phyloP scores from a whole-genome alignment of 2,329 filamentous ascomycete species.

The Escovopsis weberi region DNA sequence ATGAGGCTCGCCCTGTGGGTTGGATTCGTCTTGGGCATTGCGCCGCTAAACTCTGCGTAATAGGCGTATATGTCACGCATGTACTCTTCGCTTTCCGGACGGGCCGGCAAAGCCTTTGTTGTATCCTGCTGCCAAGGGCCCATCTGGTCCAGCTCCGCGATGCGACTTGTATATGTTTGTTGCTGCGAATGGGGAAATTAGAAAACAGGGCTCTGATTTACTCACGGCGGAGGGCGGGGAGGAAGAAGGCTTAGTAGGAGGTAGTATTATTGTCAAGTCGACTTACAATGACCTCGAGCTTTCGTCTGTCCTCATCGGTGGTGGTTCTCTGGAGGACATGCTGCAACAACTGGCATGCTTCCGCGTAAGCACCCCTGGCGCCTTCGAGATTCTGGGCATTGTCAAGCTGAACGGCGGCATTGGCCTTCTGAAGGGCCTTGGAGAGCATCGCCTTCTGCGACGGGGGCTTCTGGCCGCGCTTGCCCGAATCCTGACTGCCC shows the following conservation, averaged over 20 bases:
- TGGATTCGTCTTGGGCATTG: too few species aligned
- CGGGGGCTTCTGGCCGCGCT: slow-evolving; percentile 28
- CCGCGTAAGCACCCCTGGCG: slow-evolving; percentile 76
- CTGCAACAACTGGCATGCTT: slow-evolving; percentile 78
- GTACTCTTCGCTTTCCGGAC: slow-evolving; percentile 40
- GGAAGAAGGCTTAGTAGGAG: too few species aligned
- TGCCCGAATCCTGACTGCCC: slow-evolving; percentile 17
- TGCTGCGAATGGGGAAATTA: slow-evolving; percentile 35
- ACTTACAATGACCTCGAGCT: slow-evolving; percentile 86
- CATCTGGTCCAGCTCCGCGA: slow-evolving; percentile 70
- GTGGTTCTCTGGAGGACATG: slow-evolving; percentile 77
- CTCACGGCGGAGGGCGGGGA: too few species aligned
- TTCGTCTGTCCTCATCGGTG: slow-evolving; percentile 74
- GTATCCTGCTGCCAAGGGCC: slow-evolving; percentile 37
- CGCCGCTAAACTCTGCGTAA: neutral
- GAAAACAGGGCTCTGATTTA: neutral
- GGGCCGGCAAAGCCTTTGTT: slow-evolving; percentile 63
- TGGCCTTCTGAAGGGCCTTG: slow-evolving; percentile 87
- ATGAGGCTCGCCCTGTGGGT: slow-evolving; percentile 23
- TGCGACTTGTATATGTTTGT: slow-evolving; percentile 78
- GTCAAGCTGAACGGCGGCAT: slow-evolving; percentile 87
- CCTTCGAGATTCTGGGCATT: slow-evolving; percentile 92
- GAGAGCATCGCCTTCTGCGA: slow-evolving; percentile 94
- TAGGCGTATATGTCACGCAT: slow-evolving; percentile 1
- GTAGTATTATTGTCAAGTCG: neutral